Base-by-base conservation (phyloP, 306 rosid species). In the Amphicarpaea edgeworthii region DNA sequence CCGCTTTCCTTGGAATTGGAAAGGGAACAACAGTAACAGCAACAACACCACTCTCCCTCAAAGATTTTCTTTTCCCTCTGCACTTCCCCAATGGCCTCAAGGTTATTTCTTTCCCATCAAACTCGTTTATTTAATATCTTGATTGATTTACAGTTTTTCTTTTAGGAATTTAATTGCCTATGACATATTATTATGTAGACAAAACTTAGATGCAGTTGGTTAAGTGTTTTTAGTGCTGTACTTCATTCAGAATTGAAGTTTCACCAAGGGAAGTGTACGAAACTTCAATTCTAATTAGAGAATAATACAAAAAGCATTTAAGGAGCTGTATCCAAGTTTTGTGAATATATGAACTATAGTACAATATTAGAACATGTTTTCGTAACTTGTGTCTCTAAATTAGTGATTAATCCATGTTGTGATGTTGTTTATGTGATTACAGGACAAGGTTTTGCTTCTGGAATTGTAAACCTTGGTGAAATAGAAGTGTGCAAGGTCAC, bases 371-470 rank as follows among this genome's bases (percentile, higher is more conserved):
- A 73, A 17, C 42, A 19, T 42, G 49, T 55, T 26, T 17, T 30
- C 37, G 60, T 28, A 16, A 26, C 49, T 17, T 65, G 72, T 50
- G 30, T 19, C 49, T 74, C 38, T 70, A 21, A 60, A 64, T 64
- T 19, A 64, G 26, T 17, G 30, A 49, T 34, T 63, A 23, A 30
- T 51, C 21, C 55, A 10, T 61, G 72, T 14, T 67, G 9, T 60
- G 51, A 75, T 60, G 68, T 43, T 61, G 68, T 69, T 17, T 53
- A 21, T 82, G 37, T 30, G 37, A 30, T 3, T 46, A 15, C 84
- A 92, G 97, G 92, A 59, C 80, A 81, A 70, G 86, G 81, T 73
- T 94, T 94, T 85, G 97, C 91, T 85, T 85, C 89, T 63, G 97
- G 93, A 51, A 78, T 53, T 72, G 72, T 90, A 61, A 85, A 59